These are phyloP conservation scores for Fusarium caatingaense DNA, from an alignment of 2,329 filamentous ascomycete species.

Conservation along the genomic window DNA sequence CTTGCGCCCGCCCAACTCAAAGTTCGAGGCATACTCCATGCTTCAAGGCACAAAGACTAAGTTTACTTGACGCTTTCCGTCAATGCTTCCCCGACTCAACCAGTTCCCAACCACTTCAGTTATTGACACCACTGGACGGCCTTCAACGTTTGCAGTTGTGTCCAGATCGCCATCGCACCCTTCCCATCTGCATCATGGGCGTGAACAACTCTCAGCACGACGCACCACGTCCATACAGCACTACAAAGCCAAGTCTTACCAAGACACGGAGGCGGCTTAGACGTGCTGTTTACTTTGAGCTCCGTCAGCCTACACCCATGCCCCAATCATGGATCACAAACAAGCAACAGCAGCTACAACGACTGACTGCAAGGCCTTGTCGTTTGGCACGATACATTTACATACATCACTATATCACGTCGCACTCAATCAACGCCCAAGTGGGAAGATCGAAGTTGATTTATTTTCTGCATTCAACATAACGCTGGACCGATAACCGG, in stretches of 20 bases:
- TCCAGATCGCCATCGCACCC: not conserved
- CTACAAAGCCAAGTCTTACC: not conserved
- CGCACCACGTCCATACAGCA: not conserved
- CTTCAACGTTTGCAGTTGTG: not conserved
- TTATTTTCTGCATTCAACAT: constrained; percentile 20
- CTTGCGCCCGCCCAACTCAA: not conserved
- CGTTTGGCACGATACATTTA: not conserved
- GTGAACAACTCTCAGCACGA: not conserved
- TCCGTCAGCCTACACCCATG: not conserved
- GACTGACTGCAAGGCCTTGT: not conserved
- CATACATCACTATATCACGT: not conserved
- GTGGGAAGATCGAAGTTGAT: constrained; percentile 16
- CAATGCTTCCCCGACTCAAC: not conserved
- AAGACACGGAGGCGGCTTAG: not conserved
- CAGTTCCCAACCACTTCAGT: not conserved
- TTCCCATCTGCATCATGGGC: not conserved
- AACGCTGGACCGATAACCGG: constrained; percentile 5
- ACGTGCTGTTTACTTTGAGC: not conserved
- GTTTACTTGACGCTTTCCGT: not conserved
- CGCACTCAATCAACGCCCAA: not conserved
- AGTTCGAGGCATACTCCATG: not conserved
- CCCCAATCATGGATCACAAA: too few species aligned
- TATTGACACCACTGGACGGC: not conserved
- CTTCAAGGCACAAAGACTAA: not conserved
- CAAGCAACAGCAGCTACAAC: not conserved